Base-by-base conservation (phyloP, 495 filamentous ascomycete species). In the Pseudomonodictys pantanalensis region DNA sequence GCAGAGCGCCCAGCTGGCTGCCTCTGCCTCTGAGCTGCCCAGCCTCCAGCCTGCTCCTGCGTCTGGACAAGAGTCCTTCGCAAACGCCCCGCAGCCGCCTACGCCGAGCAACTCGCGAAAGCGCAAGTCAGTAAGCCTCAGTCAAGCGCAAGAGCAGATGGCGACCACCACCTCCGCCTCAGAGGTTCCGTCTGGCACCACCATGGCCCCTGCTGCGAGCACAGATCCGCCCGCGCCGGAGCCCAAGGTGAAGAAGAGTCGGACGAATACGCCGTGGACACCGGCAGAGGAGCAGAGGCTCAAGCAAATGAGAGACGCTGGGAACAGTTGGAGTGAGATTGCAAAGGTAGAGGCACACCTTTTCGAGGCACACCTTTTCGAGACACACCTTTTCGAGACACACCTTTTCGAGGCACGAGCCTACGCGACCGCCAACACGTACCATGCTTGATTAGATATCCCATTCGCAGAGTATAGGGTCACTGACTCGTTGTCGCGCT, bases 181-280 rank as follows among this genome's bases (percentile, higher is more conserved):
- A 26, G 44, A n/a, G 23, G 30, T 54, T 2, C 28, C 53, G 35
- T 30, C 64, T 24, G 25, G 18, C 39, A 58, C 10, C 52, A 30
- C 53, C 17, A 12, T 73, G 0, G 56, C 73, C n/a, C 70, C 76
- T 41, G 64, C 72, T 39, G 67, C 74, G 11, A 70, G 46, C 35
- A 43, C 26, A 60, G 64, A 6, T 71, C 28, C 57, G 73, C 29
- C n/a, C 60, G 75, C 20, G 72, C 77, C 55, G 43, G 72, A 78
- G 8, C 81, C 86, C 1, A 86, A 87, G 0, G 83, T 83, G 45
- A 97, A 96, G 78, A 95, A 95, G 77, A 91, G 90, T 63, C 77
- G 93, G 58, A 97, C 93, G 15, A 98, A 98, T 69, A 98, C 93
- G 5, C 93, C 93, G 9, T 98, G 93, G 93, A 96, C 91, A 0